Conservation (phyloP, 2,329 filamentous ascomycete species). For the Neocucurbitaria cava region DNA sequence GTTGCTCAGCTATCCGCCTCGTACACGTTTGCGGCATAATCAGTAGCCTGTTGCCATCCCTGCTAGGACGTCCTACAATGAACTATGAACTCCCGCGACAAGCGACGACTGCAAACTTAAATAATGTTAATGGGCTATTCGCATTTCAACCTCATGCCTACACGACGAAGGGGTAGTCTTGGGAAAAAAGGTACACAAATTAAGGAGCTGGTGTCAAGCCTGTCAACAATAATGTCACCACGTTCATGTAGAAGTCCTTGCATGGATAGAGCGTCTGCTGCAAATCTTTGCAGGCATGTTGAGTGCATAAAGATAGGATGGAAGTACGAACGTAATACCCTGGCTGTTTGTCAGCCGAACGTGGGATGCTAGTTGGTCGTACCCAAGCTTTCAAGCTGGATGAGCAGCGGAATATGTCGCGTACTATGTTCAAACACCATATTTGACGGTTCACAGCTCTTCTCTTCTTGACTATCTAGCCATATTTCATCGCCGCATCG, state of each 20-base stretch:
- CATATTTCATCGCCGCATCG: constrained; percentile 11
- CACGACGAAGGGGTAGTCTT: background rate
- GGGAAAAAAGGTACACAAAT: background rate
- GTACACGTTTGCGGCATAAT: constrained; percentile 5
- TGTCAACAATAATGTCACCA: background rate
- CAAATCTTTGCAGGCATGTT: constrained; percentile 9
- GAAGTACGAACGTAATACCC: constrained; percentile 11
- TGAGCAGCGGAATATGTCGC: constrained; percentile 13
- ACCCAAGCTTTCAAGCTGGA: constrained; percentile 16
- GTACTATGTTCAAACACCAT: constrained; percentile 1
- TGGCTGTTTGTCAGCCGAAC: constrained; percentile 15
- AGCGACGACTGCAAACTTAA: constrained; percentile 2
- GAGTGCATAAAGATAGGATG: constrained; percentile 9
- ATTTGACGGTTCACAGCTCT: constrained; percentile 13
- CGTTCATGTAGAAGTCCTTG: background rate
- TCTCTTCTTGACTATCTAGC: constrained; percentile 5
- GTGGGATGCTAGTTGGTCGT: constrained; percentile 13
- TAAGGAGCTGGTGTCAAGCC: background rate
- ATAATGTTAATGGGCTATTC: background rate
- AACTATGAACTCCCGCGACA: constrained; percentile 11
- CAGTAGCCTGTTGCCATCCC: constrained; percentile 15
- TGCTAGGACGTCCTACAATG: background rate
- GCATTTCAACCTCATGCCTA: background rate
- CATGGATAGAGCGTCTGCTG: background rate
- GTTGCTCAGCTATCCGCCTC: constrained; percentile 15